A percentile compares a stretch with the other conserved stretches of the same genome.
Evolutionary conservation across 371 early-diverging fungal genomes (phyloP).

Genomic region (Apophysomyces trapeziformis): DNA sequence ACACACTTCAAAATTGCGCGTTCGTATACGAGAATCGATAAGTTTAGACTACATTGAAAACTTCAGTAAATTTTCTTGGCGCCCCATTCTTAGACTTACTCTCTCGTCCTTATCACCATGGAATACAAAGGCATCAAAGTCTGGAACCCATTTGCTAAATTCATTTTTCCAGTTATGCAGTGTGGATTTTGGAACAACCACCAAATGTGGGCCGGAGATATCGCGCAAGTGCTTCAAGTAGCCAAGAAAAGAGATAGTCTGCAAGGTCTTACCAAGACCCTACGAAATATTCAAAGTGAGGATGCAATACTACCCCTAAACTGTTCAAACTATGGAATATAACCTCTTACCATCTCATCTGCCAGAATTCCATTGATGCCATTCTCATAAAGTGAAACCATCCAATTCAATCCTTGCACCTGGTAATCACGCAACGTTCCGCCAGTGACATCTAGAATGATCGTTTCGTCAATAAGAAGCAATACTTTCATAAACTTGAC

Average conservation of each 20-base stretch:
- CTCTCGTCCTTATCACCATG: slow-evolving; percentile 86
- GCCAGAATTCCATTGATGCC: slow-evolving; percentile 98
- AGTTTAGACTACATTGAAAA: slow-evolving; percentile 50
- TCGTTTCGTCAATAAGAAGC: background rate
- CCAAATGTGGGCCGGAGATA: slow-evolving; percentile 77
- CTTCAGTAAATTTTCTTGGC: background rate
- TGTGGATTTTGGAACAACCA: slow-evolving; percentile 95
- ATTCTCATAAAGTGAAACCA: slow-evolving; percentile 91
- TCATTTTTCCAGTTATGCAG: slow-evolving; percentile 95
- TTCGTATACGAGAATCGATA: slow-evolving; percentile 57
- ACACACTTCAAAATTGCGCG: slow-evolving; percentile 89
- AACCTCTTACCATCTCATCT: slow-evolving; percentile 86
- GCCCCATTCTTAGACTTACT: slow-evolving; percentile 30
- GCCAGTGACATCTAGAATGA: slow-evolving; percentile 65
- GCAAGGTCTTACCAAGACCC: slow-evolving; percentile 97
- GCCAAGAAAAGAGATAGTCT: slow-evolving; percentile 90
- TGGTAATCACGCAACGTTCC: slow-evolving; percentile 94
- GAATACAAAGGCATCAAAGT: slow-evolving; percentile 79
- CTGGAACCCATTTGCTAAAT: slow-evolving; percentile 88
- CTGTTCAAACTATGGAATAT: too few species aligned
- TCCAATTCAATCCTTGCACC: slow-evolving; percentile 95
- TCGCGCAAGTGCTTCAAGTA: slow-evolving; percentile 77
- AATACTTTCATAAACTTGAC: background rate
- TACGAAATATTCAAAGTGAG: slow-evolving; percentile 17
- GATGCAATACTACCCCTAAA: background rate